phyloP scores from a whole-genome alignment of 441 rosid species.

The Erysimum cheiri region DNA sequence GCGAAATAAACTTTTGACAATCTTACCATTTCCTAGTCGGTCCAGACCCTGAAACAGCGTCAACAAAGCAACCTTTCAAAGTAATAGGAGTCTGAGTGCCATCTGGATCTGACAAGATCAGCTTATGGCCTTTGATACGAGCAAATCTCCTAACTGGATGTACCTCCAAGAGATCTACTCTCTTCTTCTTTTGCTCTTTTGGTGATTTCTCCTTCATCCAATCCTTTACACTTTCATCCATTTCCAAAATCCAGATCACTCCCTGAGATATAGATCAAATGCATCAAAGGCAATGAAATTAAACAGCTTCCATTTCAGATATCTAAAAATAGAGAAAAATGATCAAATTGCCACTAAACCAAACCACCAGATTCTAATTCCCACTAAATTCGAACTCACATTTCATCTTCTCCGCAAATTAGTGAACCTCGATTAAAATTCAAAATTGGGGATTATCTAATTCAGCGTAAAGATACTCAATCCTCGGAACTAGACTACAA shows the following conservation, averaged over 20 bases:
- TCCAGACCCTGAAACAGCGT: slow-evolving; percentile 84
- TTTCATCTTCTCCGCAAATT: slow-evolving; percentile 3
- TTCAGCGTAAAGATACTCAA: background rate
- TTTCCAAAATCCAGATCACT: slow-evolving; percentile 78
- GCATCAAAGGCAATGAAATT: background rate
- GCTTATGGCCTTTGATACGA: slow-evolving; percentile 60
- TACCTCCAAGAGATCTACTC: slow-evolving; percentile 61
- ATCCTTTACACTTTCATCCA: slow-evolving; percentile 59
- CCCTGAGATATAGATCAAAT: slow-evolving; percentile 60
- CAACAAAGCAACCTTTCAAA: slow-evolving; percentile 67
- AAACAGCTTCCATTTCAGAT: background rate
- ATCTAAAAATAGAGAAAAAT: slow-evolving; percentile 4
- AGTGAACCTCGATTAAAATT: background rate
- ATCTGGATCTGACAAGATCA: slow-evolving; percentile 62
- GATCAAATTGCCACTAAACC: background rate
- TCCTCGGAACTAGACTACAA: background rate
- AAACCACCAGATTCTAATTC: slow-evolving; percentile 9
- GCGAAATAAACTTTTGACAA: background rate
- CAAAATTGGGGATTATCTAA: background rate
- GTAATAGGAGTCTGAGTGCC: slow-evolving; percentile 49
- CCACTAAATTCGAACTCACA: background rate
- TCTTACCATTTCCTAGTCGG: slow-evolving; percentile 83
- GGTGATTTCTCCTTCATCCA: slow-evolving; percentile 50
- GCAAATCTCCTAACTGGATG: slow-evolving; percentile 68
- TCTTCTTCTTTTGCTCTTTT: slow-evolving; percentile 72